A percentile compares a stretch with the other conserved stretches of the same genome.
phyloP scores from a whole-genome alignment of 2,329 filamentous ascomycete genomes.

The Elsinoe arachidis region DNA sequence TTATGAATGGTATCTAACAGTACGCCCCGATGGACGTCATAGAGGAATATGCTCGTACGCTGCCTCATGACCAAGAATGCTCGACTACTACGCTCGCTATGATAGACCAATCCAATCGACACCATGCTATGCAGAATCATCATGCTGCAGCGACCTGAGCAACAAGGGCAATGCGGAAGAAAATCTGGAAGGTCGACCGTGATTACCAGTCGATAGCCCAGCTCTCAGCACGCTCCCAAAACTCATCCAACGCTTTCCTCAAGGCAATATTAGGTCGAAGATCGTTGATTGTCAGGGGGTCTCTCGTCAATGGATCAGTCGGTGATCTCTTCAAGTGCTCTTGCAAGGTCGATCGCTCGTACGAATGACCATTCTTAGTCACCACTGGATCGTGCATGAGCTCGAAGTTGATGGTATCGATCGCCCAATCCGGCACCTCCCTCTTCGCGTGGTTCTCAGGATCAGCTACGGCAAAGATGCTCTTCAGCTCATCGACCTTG shows the following conservation, averaged over 20 bases:
- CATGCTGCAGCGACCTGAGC: no score
- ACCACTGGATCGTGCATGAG: conserved; percentile 55
- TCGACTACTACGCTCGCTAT: background rate
- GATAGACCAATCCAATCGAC: background rate
- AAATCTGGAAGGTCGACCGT: no score
- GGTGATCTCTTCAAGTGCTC: conserved; percentile 70
- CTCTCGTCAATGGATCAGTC: conserved; percentile 76
- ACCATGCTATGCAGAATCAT: background rate
- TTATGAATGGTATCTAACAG: no score
- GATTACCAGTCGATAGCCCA: conserved; percentile 83
- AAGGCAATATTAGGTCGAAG: conserved; percentile 74
- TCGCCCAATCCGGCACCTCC: conserved; percentile 64
- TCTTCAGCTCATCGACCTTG: conserved; percentile 37
- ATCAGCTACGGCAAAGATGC: conserved; percentile 40
- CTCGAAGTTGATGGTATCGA: conserved; percentile 67
- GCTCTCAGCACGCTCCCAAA: conserved; percentile 67
- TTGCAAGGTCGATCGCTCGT: conserved; percentile 76
- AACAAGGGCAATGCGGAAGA: no score
- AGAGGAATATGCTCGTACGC: background rate
- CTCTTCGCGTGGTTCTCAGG: conserved; percentile 37
- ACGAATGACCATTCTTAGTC: conserved; percentile 80
- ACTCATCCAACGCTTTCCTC: conserved; percentile 75
- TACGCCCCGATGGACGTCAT: background rate
- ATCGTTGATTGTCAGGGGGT: conserved; percentile 59
- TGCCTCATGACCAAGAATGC: background rate